phyloP scores from a whole-genome alignment of 2,329 filamentous ascomycete species.

The Cladosporium sp. region DNA sequence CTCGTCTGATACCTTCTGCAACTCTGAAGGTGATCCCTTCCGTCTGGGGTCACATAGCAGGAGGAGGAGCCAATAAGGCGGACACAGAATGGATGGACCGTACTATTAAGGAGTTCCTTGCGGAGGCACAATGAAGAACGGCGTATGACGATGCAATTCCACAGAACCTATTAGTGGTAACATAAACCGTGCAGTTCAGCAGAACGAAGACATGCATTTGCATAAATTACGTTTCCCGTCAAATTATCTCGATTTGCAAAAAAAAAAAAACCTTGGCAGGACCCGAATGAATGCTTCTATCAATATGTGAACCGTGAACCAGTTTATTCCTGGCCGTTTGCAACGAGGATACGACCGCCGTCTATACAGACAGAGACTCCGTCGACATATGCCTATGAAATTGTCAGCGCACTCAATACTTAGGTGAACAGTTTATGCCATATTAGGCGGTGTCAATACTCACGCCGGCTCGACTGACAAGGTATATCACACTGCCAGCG shows the following conservation, averaged over 20 bases:
- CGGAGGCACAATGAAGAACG: not conserved
- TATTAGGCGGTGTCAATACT: conserved; percentile 17
- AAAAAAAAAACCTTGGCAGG: no score
- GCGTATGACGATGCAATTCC: no score
- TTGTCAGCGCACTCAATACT: not conserved
- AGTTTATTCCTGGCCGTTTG: conserved; percentile 29
- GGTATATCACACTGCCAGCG: conserved; percentile 41
- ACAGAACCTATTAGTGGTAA: no score
- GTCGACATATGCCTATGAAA: conserved; percentile 37
- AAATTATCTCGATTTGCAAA: no score
- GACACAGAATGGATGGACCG: not conserved
- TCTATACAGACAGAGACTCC: conserved; percentile 39
- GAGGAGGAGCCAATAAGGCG: conserved; percentile 25
- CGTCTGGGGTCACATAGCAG: conserved; percentile 41
- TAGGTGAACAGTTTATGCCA: not conserved
- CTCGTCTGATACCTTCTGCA: conserved; percentile 31
- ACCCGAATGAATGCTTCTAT: no score
- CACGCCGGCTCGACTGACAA: conserved; percentile 40
- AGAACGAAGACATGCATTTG: no score
- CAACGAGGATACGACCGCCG: conserved; percentile 38
- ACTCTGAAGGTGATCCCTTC: conserved; percentile 32
- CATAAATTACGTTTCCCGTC: no score
- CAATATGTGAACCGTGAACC: no score
- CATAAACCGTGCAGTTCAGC: no score
- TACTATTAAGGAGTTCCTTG: not conserved